phyloP scores from a whole-genome alignment of 108 stramenopile genomes.

The Cyclostephanos invisitatus region DNA sequence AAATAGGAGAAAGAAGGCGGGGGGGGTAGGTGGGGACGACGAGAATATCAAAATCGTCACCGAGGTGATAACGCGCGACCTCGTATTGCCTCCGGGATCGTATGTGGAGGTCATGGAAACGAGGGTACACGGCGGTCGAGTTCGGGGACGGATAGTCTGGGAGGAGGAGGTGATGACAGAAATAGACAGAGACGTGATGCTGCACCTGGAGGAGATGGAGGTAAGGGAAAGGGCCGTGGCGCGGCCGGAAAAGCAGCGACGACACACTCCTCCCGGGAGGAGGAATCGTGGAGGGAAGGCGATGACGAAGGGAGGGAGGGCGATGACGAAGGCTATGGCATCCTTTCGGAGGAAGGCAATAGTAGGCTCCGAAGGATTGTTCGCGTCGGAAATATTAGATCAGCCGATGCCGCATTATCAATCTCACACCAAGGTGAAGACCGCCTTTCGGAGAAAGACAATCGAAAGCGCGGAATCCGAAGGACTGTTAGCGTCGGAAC shows the following conservation, averaged over 20 bases:
- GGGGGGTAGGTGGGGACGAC: not conserved
- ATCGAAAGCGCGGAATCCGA: not conserved
- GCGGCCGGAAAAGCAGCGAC: not conserved
- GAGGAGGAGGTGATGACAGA: constrained; percentile 44
- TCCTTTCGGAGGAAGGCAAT: not conserved
- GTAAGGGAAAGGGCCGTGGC: constrained; percentile 6
- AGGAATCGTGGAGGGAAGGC: not conserved
- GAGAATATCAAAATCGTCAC: constrained; percentile 13
- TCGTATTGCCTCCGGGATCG: constrained; percentile 33
- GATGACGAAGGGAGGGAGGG: not conserved
- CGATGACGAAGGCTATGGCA: not conserved
- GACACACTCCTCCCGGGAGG: constrained; percentile 10
- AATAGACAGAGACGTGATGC: constrained; percentile 21
- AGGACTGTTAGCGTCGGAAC: too few relatives aligned
- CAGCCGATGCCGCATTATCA: not conserved
- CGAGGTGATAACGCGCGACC: constrained; percentile 23
- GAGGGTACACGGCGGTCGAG: constrained; percentile 41
- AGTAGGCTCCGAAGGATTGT: not conserved
- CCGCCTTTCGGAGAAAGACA: not conserved
- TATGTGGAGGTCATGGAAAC: constrained; percentile 46
- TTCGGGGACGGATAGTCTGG: constrained; percentile 45
- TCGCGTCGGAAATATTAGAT: constrained; percentile 3
- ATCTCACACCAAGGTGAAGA: constrained; percentile 7
- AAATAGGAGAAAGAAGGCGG: constrained; percentile 18
- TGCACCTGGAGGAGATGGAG: constrained; percentile 11